These are phyloP conservation scores for Beauveria australis DNA, from an alignment of 2,329 filamentous ascomycete species.

Conservation along the genomic window DNA sequence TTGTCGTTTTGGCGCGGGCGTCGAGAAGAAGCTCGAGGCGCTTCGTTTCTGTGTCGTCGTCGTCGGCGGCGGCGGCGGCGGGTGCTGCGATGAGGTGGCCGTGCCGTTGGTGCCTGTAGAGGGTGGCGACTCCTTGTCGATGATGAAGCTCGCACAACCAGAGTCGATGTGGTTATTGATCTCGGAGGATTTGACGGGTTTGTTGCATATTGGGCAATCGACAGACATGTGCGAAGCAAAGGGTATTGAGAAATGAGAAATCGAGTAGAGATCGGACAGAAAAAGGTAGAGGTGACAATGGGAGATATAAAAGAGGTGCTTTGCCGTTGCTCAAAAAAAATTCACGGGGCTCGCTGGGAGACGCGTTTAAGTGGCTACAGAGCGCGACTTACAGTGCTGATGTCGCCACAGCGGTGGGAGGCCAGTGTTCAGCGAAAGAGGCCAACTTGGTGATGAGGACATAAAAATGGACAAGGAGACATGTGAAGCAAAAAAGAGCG, in stretches of 20 bases:
- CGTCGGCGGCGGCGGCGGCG: constrained; percentile 24
- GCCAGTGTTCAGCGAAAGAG: too few species aligned
- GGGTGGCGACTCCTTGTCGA: constrained; percentile 38
- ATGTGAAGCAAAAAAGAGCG: too few species aligned
- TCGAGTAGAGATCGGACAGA: background rate
- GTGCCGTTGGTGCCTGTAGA: constrained; percentile 19
- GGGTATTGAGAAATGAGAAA: background rate
- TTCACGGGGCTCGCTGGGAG: background rate
- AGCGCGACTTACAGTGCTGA: background rate
- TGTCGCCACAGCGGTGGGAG: background rate
- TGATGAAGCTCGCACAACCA: constrained; percentile 60
- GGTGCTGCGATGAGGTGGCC: constrained; percentile 16
- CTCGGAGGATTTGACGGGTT: constrained; percentile 58
- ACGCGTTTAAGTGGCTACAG: constrained; percentile 5
- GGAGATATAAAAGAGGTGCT: background rate
- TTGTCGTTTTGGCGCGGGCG: constrained; percentile 49
- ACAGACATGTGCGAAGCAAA: constrained; percentile 38
- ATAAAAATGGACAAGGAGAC: too few species aligned
- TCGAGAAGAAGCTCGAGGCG: constrained; percentile 53
- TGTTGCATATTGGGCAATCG: constrained; percentile 74
- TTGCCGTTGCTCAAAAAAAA: background rate
- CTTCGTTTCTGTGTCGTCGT: constrained; percentile 41
- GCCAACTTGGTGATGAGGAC: too few species aligned
- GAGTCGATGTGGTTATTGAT: constrained; percentile 94
- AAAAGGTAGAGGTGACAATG: background rate